Conservation (phyloP, 148 eudicot species). For the Diospyros kaki region DNA sequence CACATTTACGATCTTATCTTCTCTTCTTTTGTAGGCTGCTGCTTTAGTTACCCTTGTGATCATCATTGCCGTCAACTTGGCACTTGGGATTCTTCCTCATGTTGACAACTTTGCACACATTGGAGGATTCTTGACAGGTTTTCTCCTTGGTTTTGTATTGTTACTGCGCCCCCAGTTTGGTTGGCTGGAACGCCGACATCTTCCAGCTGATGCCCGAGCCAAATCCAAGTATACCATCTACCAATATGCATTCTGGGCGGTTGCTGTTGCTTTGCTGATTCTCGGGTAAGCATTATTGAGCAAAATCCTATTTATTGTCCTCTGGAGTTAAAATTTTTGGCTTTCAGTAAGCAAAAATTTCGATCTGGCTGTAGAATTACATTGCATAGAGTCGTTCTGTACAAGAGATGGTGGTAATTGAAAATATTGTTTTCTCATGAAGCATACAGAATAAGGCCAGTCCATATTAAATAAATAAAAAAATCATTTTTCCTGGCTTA, state of each 20-base stretch:
- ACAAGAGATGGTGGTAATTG: background rate
- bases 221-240: constrained; percentile 52
- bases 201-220: constrained; percentile 51
- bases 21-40: constrained; percentile 49
- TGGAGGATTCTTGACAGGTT: constrained; percentile 78
- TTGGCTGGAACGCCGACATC: constrained; percentile 63
- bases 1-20: background rate
- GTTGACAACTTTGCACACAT: constrained; percentile 91
- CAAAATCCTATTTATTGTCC: background rate
- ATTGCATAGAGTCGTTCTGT: background rate
- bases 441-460: background rate
- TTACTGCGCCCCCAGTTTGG: constrained; percentile 76
- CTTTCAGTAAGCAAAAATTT: no score
- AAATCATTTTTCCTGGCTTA: background rate
- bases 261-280: constrained; percentile 43
- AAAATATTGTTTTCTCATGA: background rate
- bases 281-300: constrained; percentile 51
- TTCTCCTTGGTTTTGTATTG: constrained; percentile 69
- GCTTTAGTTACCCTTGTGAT: constrained; percentile 67
- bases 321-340: no score
- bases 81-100: constrained; percentile 78
- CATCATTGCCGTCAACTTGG: constrained; percentile 72
- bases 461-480: no score
- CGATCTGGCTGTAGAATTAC: background rate
- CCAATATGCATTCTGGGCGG: constrained; percentile 48